Evolutionary conservation across 129 eudicot genomes (phyloP).

Genomic region (Saposhnikovia divaricata): DNA sequence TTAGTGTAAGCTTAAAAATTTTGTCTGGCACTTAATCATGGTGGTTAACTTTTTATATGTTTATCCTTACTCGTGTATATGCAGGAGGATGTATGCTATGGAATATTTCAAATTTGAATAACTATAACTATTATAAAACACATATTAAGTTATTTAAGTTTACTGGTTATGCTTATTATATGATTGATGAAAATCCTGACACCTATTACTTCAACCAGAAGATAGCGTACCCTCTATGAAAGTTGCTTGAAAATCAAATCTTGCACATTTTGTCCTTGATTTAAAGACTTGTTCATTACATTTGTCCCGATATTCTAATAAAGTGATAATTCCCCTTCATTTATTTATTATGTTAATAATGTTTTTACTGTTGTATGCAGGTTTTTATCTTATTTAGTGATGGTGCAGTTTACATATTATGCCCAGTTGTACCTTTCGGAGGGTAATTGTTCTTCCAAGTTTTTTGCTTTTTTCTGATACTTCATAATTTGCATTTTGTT

Average conservation of each 20-base stretch:
- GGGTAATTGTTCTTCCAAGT: slow-evolving; percentile 35
- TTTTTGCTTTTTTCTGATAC: background rate
- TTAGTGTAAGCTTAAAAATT: slow-evolving; percentile 51
- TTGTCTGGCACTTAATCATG: background rate
- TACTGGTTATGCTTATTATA: background rate
- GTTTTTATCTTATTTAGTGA: slow-evolving; percentile 84
- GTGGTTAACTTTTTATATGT: background rate
- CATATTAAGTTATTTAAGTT: background rate
- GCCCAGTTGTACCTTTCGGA: slow-evolving; percentile 97
- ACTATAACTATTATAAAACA: background rate
- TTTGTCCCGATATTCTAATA: background rate
- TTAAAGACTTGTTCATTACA: background rate
- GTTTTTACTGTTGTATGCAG: slow-evolving; percentile 32
- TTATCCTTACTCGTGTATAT: background rate
- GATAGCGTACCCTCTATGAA: background rate
- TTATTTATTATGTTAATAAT: background rate
- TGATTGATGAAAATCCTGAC: background rate
- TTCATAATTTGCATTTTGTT: background rate
- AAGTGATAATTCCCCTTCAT: background rate
- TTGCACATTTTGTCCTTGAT: background rate
- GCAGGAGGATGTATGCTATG: background rate
- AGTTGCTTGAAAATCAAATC: background rate
- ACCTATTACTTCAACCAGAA: background rate
- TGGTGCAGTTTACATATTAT: slow-evolving; percentile 73
- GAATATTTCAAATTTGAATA: background rate